Base-by-base conservation (phyloP, 495 filamentous ascomycete genomes). In the Aspergillus sclerotioniger region DNA sequence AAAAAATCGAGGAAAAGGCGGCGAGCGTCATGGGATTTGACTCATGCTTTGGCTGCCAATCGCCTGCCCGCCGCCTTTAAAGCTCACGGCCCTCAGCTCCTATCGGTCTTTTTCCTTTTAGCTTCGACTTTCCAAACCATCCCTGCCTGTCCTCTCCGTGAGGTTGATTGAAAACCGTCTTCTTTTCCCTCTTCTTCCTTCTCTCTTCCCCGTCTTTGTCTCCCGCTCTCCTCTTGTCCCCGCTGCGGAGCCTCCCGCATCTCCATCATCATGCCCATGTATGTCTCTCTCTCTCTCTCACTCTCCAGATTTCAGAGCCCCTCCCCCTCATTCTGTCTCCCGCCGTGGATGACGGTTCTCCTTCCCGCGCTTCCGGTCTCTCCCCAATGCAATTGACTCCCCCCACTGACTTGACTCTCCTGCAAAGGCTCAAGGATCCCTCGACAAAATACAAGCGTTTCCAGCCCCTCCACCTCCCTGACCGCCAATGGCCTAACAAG, bases 401-500 rank as follows among this genome's bases (percentile, higher is more conserved):
- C 12, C 37, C 29, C n/a, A 35, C 45, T 56, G 35, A 55, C 32
- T 20, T 56, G 35, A 55, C 32, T 20, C 28, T 45, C 8, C 2
- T 15, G 25, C 16, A 53, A 62, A 97, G 92, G 90, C 90, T 98
- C 73, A 90, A 92, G 71, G 90, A 96, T 69, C 94, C 94, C 32
- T 96, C 89, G 31, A 88, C 79, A 66, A 98, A 98, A 74, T 98
- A 98, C 78, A 88, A 83, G 76, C 78, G 74, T 32, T 90, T 87
- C 71, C 82, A 86, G 64, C 91, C 92, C 44, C 70, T 97, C 54
- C 71, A 92, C 60, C 80, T 98, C 17, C 86, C 88, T 1, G 82
- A 97, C 74, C 87, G 94, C 28, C 87, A 91, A 90, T 98, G 94
- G 94, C 94, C 94, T 9, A 68, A 77, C 59, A 83, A 90, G 76